These are phyloP conservation scores for Leishmania gerbilli DNA, from an alignment of 208 protist species.

Conservation along the genomic window DNA sequence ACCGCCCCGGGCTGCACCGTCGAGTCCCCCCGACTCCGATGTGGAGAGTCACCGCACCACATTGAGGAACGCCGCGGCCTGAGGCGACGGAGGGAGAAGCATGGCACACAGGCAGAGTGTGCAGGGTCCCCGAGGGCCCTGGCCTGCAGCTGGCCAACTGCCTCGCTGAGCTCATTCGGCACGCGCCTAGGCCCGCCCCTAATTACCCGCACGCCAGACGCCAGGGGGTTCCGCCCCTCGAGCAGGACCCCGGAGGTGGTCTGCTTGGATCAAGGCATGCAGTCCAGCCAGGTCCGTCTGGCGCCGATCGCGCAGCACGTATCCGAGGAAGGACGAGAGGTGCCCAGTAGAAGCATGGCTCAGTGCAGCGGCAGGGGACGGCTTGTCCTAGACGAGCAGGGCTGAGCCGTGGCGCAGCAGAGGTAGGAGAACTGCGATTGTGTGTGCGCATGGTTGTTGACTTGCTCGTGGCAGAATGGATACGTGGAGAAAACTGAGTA, in stretches of 20 bases:
- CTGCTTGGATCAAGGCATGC: background rate
- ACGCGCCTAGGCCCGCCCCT: background rate
- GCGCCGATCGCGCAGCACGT: background rate
- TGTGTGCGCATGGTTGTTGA: background rate
- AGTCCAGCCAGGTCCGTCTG: background rate
- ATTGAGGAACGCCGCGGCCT: background rate
- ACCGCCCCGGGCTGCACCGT: too few species aligned
- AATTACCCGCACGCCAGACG: background rate
- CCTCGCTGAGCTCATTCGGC: background rate
- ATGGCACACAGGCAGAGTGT: background rate
- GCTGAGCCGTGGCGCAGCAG: background rate
- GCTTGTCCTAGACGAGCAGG: background rate
- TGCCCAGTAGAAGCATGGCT: background rate
- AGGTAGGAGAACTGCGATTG: background rate
- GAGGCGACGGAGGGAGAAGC: background rate
- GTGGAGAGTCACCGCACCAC: background rate
- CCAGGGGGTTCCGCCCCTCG: background rate
- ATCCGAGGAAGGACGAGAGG: background rate
- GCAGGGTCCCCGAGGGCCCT: background rate
- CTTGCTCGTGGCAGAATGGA: background rate
- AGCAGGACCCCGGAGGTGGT: background rate
- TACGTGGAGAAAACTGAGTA: background rate
- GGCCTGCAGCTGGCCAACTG: background rate
- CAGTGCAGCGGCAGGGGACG: background rate
- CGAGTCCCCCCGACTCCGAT: background rate